Base-by-base conservation (phyloP, 306 rosid genomes). In the Sindora glabra region DNA sequence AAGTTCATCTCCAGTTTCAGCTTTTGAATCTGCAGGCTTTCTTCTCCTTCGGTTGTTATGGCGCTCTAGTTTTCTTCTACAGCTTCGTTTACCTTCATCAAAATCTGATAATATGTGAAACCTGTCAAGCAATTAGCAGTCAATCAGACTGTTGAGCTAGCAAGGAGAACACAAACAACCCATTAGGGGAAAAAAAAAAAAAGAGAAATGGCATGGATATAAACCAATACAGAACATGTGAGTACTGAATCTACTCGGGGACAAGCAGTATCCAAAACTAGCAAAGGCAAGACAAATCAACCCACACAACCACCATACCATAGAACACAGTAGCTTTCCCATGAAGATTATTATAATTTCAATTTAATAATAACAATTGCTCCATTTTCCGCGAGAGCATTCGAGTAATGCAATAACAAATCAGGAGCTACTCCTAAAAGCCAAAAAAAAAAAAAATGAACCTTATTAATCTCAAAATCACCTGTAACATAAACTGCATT, bases 11-110 rank as follows among this genome's bases (percentile, higher is more conserved):
- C 70, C 80, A 10, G 12, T 56, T 7, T 41, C 47, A 66, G 47
- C 54, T 55, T 32, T 55, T 10, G 87, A 64, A 61, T 73, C 89
- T 7, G 38, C 42, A 10, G 86, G 78, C 63, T 89, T 94, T 72
- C 99, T 86, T 12, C 97, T 68, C 68, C 97, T 79, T 53, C 97
- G 69, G 40, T 78, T 89, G 77, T 94, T 94, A 71, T 94, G 99
- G 21, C 90, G 87, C 81, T 89, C 99, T 57, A 94, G 59, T 74
- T 94, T 94, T 54, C 95, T 82, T 66, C 99, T 81, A 62, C 99
- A 94, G 47, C 99, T 89, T 8, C 99, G 90, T 53, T 89, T 94
- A 9, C 97, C 99, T 79, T 94, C 97, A 25, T 94, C 99, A 70
- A 94, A 94, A 79, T 94, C 97, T 56, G 86, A 17, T 41, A 89